Evolutionary conservation across 2,329 filamentous ascomycete genomes (phyloP).

Genomic region (Colletotrichum sp.): DNA sequence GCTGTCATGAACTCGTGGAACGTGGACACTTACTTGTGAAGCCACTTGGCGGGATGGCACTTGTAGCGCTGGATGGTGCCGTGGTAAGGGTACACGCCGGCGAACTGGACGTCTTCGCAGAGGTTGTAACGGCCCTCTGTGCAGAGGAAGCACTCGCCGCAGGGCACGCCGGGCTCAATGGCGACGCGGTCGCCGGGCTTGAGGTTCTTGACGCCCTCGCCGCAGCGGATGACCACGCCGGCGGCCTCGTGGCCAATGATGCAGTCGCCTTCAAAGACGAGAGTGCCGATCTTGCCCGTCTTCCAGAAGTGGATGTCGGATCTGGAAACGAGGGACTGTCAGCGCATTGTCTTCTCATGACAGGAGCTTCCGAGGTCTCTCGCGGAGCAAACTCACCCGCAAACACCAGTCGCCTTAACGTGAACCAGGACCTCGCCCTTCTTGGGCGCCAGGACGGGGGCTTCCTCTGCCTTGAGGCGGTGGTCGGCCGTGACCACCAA

Average conservation of each 20-base stretch:
- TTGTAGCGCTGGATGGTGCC: conserved; percentile 68
- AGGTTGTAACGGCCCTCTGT: conserved; percentile 66
- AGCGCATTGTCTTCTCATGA: background rate
- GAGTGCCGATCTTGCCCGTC: conserved; percentile 64
- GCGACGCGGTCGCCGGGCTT: conserved; percentile 68
- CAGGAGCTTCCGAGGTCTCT: too few species aligned
- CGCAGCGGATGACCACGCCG: conserved; percentile 62
- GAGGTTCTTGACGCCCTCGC: conserved; percentile 57
- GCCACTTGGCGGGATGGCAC: conserved; percentile 64
- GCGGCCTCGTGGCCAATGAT: conserved; percentile 71
- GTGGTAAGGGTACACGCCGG: conserved; percentile 64
- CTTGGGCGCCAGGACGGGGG: conserved; percentile 59
- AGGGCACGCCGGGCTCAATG: conserved; percentile 70
- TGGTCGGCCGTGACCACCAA: conserved; percentile 66
- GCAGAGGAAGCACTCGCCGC: conserved; percentile 64
- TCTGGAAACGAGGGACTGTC: too few species aligned
- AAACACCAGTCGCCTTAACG: conserved; percentile 68
- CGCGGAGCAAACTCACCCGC: conserved; percentile 50
- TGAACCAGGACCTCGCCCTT: conserved; percentile 63
- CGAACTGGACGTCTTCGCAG: conserved; percentile 65
- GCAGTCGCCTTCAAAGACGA: conserved; percentile 67
- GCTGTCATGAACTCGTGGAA: background rate
- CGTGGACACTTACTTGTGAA: conserved; percentile 47
- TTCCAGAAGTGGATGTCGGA: conserved; percentile 76
- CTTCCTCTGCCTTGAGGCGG: conserved; percentile 59